Percentiles rank a stretch among this genome's conserved stretches.
These are phyloP conservation scores for Calvatia gigantea DNA, from an alignment of 768 basidiomycete genomes.

Conservation along the genomic window DNA sequence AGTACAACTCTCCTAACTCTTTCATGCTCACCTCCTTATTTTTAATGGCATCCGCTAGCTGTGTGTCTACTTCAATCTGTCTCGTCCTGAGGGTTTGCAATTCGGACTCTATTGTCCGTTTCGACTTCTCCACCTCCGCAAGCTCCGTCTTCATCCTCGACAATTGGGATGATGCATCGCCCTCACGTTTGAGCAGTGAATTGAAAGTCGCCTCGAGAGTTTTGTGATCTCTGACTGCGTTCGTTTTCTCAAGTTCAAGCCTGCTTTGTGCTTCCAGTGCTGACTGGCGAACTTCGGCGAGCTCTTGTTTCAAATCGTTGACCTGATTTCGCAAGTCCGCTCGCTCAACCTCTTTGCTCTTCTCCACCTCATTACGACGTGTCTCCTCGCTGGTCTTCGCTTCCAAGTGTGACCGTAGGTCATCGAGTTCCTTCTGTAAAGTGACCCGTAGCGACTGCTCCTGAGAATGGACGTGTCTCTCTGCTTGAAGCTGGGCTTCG, in stretches of 20 bases:
- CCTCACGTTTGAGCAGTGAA: slow-evolving; percentile 63
- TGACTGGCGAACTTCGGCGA: slow-evolving; percentile 58
- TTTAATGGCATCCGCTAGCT: slow-evolving; percentile 56
- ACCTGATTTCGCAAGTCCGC: slow-evolving; percentile 64
- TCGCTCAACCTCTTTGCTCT: slow-evolving; percentile 85
- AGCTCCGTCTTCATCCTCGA: slow-evolving; percentile 45
- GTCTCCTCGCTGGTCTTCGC: slow-evolving; percentile 87
- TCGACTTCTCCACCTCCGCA: slow-evolving; percentile 63
- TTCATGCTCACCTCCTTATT: slow-evolving; percentile 68
- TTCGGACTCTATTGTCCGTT: slow-evolving; percentile 67
- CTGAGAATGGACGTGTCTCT: slow-evolving; percentile 47
- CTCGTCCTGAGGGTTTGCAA: slow-evolving; percentile 64
- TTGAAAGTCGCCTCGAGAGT: slow-evolving; percentile 58
- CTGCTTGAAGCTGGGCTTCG: slow-evolving; percentile 56
- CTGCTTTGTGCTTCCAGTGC: slow-evolving; percentile 68
- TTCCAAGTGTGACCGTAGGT: slow-evolving; percentile 77
- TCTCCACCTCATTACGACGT: slow-evolving; percentile 78
- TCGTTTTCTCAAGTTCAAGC: slow-evolving; percentile 74
- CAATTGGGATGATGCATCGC: slow-evolving; percentile 45
- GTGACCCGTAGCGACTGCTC: slow-evolving; percentile 50
- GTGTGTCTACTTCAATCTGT: slow-evolving; percentile 63
- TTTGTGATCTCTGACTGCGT: slow-evolving; percentile 53
- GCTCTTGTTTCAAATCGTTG: slow-evolving; percentile 57
- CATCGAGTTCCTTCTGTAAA: slow-evolving; percentile 81
- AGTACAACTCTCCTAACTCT: background rate